Evolutionary conservation across 2,329 filamentous ascomycete genomes (phyloP).

Genomic region (Dichotomopilus funicola): DNA sequence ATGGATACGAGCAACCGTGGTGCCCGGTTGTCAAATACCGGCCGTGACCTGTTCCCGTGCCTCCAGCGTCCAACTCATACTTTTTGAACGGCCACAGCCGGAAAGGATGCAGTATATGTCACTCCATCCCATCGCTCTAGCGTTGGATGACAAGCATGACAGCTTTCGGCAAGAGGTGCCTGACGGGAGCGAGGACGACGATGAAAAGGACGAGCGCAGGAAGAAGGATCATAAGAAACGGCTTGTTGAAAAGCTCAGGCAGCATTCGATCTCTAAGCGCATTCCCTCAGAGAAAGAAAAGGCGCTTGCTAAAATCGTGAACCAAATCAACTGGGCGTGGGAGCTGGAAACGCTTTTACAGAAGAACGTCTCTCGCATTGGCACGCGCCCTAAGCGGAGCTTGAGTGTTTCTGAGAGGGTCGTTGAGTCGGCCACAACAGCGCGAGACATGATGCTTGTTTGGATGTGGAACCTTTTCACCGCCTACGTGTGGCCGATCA

Average conservation of each 20-base stretch:
- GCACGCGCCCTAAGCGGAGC: constrained; percentile 71
- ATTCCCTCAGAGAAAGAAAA: constrained; percentile 74
- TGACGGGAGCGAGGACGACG: constrained; percentile 60
- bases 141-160: constrained; percentile 64
- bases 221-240: constrained; percentile 54
- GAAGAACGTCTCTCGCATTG: constrained; percentile 81
- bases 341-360: constrained; percentile 82
- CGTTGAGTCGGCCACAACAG: constrained; percentile 83
- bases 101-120: constrained; percentile 95
- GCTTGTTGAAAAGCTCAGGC: constrained; percentile 77
- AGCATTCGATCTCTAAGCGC: constrained; percentile 78
- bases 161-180: constrained; percentile 30
- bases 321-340: constrained; percentile 93
- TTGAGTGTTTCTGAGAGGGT: constrained; percentile 92
- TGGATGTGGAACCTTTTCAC: constrained; percentile 65
- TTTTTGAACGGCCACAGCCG: constrained; percentile 82
- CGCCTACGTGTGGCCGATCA: constrained; percentile 70
- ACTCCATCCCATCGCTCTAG: constrained; percentile 78
- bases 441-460: constrained; percentile 67
- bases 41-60: constrained; percentile 65
- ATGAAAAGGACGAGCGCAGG: constrained; percentile 57
- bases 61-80: constrained; percentile 75
- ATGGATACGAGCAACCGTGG: constrained; percentile 58
- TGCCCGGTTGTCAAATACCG: constrained; percentile 51
- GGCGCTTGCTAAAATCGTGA: constrained; percentile 72